A percentile compares a stretch with the other conserved stretches of the same genome.
Conservation (phyloP, 805 yeast genomes). For the Candida cerambycidarum region DNA sequence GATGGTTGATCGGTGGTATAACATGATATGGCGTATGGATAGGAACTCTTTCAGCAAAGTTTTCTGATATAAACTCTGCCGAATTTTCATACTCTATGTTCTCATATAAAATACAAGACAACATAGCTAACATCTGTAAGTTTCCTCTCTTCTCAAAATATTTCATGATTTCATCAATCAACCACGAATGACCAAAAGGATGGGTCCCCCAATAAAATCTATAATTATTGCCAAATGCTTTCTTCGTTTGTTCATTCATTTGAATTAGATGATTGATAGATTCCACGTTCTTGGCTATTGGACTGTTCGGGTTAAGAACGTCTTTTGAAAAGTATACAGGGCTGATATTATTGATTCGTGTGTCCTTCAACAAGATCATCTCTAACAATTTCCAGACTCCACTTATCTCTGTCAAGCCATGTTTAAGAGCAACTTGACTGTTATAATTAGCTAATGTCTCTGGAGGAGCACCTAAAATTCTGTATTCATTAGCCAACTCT, state of each 20-base stretch:
- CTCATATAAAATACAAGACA: constrained; percentile 68
- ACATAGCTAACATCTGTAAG: constrained; percentile 87
- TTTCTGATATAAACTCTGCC: background rate
- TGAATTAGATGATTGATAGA: constrained; percentile 14
- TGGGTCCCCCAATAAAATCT: constrained; percentile 75
- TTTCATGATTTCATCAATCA: constrained; percentile 57
- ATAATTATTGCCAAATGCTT: constrained; percentile 14
- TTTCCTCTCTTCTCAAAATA: constrained; percentile 67
- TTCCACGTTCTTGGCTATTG: constrained; percentile 12
- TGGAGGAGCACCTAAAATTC: constrained; percentile 62
- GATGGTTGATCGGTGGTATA: constrained; percentile 5
- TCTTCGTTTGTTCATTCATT: constrained; percentile 12
- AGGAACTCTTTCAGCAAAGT: constrained; percentile 27
- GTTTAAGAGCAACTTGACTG: constrained; percentile 63
- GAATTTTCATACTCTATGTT: constrained; percentile 21
- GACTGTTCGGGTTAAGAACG: constrained; percentile 10
- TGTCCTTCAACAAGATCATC: constrained; percentile 45
- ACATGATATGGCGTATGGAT: constrained; percentile 46
- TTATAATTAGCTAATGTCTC: constrained; percentile 67
- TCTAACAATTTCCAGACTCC: constrained; percentile 73
- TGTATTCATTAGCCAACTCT: constrained; percentile 67
- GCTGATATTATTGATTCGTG: constrained; percentile 20
- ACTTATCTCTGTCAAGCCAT: constrained; percentile 61
- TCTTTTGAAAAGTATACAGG: constrained; percentile 13
- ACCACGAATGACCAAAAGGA: constrained; percentile 71